Conservation (phyloP, 1,139 yeast genomes). For the Candida dubliniensis region DNA sequence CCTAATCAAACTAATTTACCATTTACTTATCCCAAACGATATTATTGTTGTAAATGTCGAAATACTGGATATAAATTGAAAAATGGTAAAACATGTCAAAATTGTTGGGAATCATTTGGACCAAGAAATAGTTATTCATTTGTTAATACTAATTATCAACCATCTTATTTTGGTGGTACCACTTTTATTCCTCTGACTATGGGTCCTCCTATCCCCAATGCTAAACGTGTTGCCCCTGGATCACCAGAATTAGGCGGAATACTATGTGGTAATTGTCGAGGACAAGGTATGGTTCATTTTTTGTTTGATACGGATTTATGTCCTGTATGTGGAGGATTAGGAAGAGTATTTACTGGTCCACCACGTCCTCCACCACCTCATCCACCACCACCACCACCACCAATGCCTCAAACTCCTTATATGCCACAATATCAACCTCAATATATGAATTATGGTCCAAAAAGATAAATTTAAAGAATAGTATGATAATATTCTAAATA, state of each 20-base stretch:
- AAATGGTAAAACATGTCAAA: constrained; percentile 66
- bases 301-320: constrained; percentile 56
- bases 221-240: constrained; percentile 63
- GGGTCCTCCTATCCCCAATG: constrained; percentile 8
- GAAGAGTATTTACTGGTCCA: constrained; percentile 40
- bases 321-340: constrained; percentile 65
- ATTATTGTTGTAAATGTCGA: constrained; percentile 65
- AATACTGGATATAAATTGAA: constrained; percentile 72
- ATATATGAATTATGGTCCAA: neutral
- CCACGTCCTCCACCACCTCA: constrained; percentile 9
- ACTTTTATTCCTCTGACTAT: constrained; percentile 16
- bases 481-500: neutral
- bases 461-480: neutral
- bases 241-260: constrained; percentile 84
- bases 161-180: constrained; percentile 18
- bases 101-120: constrained; percentile 70
- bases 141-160: constrained; percentile 7
- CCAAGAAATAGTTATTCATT: constrained; percentile 31
- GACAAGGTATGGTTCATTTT: constrained; percentile 58
- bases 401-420: constrained; percentile 2
- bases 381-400: constrained; percentile 11
- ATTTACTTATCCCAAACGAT: constrained; percentile 58
- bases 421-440: neutral
- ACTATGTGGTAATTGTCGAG: constrained; percentile 77
- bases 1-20: constrained; percentile 38